Base-by-base conservation (phyloP, 169 alveolate species). In the Plasmodium knowlesi region DNA sequence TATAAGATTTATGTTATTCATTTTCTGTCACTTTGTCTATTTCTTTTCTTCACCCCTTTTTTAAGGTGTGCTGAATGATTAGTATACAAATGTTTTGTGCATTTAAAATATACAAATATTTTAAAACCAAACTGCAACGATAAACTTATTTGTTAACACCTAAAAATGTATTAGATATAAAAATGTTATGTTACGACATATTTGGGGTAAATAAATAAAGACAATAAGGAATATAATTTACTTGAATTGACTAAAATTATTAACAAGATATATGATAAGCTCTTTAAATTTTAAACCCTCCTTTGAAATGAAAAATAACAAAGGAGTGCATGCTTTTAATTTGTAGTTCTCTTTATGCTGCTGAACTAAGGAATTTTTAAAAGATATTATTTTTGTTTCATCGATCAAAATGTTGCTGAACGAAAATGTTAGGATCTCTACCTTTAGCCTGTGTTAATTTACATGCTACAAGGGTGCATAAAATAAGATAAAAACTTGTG, bases 11-110 rank as follows among this genome's bases (percentile, higher is more conserved):
- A 61, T 61, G 28, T 61, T 22, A 19, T 61, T 22, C 34, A 61
- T 61, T 9, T 25, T 61, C 22, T 61, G 76, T 61, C 76, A 22
- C 34, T 61, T 61, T 61, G 76, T 61, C 76, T 16, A 61, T 61
- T 61, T 25, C 34, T 61, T 61, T 61, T 61, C 34, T 61, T 16
- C 57, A 12, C 57, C 57, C n/a, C 19, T 61, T 61, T 61, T 61
- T 61, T 61, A 61, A 61, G 34, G 76, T 61, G 76, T 61, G 76
- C 76, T 61, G 19, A 61, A 19, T 61, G 76, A 61, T 61, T 61
- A 61, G 76, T 61, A 61, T 9, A 61, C 76, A 25, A 19, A 25
- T 61, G 37, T 6, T 61, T 61, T 61, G 76, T 61, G 76, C 34
- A 61, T 61, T 61, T 61, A 22, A 61, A 61, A 61, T 19, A 61